Conservation (phyloP, 805 yeast species). For the Candida boidinii region DNA sequence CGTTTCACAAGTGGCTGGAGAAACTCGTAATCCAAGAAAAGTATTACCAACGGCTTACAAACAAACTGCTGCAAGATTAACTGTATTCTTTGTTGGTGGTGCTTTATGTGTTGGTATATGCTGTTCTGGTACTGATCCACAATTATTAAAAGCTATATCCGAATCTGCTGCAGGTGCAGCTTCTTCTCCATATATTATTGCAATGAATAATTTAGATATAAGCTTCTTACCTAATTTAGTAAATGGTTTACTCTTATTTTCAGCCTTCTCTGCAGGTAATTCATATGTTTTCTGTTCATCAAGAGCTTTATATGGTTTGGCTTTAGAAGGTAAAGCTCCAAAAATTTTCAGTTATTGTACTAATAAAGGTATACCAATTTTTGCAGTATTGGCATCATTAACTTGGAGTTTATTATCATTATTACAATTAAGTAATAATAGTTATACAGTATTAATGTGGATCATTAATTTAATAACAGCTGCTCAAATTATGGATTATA, state of each 20-base stretch:
- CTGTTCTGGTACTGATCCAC: conserved; percentile 25
- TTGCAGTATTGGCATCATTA: conserved; percentile 39
- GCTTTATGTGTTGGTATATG: conserved; percentile 30
- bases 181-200: conserved; percentile 70
- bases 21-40: conserved; percentile 31
- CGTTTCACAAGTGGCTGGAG: conserved; percentile 33
- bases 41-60: conserved; percentile 29
- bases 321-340: conserved; percentile 65
- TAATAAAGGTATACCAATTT: conserved; percentile 61
- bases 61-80: conserved; percentile 31
- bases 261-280: conserved; percentile 75
- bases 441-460: conserved; percentile 27
- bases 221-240: conserved; percentile 60
- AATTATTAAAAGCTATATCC: conserved; percentile 34
- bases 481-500: neutral
- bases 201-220: conserved; percentile 57
- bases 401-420: conserved; percentile 56
- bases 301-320: conserved; percentile 51
- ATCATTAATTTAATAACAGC: conserved; percentile 23
- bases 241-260: conserved; percentile 59
- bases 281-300: conserved; percentile 68
- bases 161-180: conserved; percentile 60
- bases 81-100: conserved; percentile 31
- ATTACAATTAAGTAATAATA: conserved; percentile 35
- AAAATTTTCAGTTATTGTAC: conserved; percentile 49